These are phyloP conservation scores for Filosporella fistucella DNA, from an alignment of 495 filamentous ascomycete genomes.

Conservation along the genomic window DNA sequence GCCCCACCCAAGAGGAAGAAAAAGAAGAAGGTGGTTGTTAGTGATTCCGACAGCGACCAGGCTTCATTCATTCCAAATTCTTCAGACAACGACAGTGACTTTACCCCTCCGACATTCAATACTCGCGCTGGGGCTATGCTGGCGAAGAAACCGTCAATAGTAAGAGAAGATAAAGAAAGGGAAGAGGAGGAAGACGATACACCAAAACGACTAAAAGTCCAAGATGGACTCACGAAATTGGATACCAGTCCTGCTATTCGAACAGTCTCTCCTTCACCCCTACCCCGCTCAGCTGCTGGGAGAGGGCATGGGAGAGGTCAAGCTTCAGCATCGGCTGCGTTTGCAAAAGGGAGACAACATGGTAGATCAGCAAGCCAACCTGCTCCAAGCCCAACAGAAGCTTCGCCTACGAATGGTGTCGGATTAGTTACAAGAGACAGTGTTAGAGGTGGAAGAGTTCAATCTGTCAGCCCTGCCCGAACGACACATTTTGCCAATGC, in stretches of 20 bases:
- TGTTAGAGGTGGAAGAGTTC: constrained; percentile 25
- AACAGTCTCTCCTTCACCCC: constrained; percentile 18
- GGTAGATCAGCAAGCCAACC: constrained; percentile 25
- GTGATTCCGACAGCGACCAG: constrained; percentile 20
- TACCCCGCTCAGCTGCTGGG: constrained; percentile 14
- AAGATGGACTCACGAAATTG: background rate
- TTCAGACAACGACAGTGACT: constrained; percentile 24
- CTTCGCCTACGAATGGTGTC: background rate
- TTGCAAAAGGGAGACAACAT: constrained; percentile 16
- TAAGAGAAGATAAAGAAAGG: constrained; percentile 55
- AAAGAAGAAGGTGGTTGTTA: constrained; percentile 15
- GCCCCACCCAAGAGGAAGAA: constrained; percentile 13
- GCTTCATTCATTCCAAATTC: constrained; percentile 18
- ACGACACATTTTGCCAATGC: constrained; percentile 68
- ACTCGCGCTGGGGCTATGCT: constrained; percentile 14
- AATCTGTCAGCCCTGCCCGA: constrained; percentile 58
- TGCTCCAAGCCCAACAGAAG: constrained; percentile 11
- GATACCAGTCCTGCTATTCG: constrained; percentile 7
- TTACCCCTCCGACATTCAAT: constrained; percentile 13
- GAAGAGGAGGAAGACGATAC: constrained; percentile 31
- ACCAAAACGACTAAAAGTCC: background rate
- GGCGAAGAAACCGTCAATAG: constrained; percentile 55
- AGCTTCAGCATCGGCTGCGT: constrained; percentile 12
- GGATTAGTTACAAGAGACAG: constrained; percentile 6
- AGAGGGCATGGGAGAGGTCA: constrained; percentile 18